Conservation (phyloP, 441 rosid species). For the Populus hybrid region DNA sequence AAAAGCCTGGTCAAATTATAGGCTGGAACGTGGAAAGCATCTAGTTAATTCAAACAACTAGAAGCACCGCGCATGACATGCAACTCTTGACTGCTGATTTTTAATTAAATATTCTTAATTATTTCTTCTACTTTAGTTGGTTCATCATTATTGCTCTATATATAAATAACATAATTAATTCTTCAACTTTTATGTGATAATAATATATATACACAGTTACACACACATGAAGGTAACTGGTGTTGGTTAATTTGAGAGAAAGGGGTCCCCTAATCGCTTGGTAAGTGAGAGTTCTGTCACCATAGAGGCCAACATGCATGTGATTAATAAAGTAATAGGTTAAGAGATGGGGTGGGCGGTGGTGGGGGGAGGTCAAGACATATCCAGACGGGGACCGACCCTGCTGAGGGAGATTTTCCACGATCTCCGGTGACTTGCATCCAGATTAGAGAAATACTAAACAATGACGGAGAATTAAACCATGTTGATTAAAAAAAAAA, state of each 20-base stretch:
- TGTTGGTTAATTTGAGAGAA: not conserved
- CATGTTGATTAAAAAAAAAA: not conserved
- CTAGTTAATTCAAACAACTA: too few species aligned
- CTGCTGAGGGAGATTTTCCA: constrained; percentile 17
- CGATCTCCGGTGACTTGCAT: constrained; percentile 21
- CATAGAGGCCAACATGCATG: constrained; percentile 18
- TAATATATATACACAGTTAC: too few species aligned
- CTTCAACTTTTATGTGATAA: not conserved
- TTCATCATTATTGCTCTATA: not conserved
- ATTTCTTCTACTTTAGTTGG: too few species aligned
- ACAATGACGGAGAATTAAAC: not conserved
- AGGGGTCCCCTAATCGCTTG: not conserved
- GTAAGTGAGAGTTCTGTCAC: constrained; percentile 13
- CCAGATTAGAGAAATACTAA: not conserved
- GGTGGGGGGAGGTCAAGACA: constrained; percentile 4
- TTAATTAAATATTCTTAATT: too few species aligned
- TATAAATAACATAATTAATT: not conserved
- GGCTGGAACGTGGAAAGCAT: too few species aligned
- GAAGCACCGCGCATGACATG: not conserved
- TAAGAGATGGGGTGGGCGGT: constrained; percentile 18
- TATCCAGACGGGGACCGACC: constrained; percentile 5
- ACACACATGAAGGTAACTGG: not conserved
- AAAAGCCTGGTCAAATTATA: not conserved
- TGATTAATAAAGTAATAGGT: not conserved
- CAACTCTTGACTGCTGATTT: not conserved